Evolutionary conservation across 2,329 filamentous ascomycete species (phyloP), one percentile per base, ranked within the genome.

Genomic region (Ciborinia camelliae): DNA sequence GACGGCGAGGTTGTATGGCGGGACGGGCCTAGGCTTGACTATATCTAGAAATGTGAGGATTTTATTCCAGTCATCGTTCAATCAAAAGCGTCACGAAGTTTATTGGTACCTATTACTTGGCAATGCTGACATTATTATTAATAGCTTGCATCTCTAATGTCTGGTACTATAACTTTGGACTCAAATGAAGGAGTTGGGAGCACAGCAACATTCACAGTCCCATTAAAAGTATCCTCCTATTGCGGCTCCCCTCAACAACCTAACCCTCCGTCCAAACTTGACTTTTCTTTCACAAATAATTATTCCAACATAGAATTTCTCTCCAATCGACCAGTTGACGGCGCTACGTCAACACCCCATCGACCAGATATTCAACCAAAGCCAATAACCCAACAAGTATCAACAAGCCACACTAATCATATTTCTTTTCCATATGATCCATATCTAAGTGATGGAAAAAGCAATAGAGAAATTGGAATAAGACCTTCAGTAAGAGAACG

Each of bases 1-100:
- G 45, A 92, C 90, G 0, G 90, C 93, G 69, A 86, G 91, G 23
- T 85, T 91, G 66, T 93, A 93, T 68, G 90, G 90, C 20, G 90
- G 90, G 0, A 90, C 87, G 0, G 90, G 90, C 0, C 80, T 94
- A 0, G 90, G 90, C 0, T 79, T 94, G 0, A 93, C 92, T 75
- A 92, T 94, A 68, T 90, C 87, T 5, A 69, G 66, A 59, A 71
- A 71, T 63, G 70, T 70, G 41, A 64, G 68, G 47, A 4, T 35
- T 12, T 20, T 47, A 20, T 35, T 20, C 39, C 4, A 26, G 15
- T 45, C 20, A 45, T 35, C 28, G 4, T 48, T 48, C 20, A 32
- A 15, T n/a, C 20, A 45, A 15, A 6, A n/a, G 23, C 2, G 12
- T n/a, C 23, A 7, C 18, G n/a, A 15, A 48, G 9, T n/a, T 43